Evolutionary conservation across 805 yeast genomes (phyloP).

Genomic region (Hanseniaspora vineae): DNA sequence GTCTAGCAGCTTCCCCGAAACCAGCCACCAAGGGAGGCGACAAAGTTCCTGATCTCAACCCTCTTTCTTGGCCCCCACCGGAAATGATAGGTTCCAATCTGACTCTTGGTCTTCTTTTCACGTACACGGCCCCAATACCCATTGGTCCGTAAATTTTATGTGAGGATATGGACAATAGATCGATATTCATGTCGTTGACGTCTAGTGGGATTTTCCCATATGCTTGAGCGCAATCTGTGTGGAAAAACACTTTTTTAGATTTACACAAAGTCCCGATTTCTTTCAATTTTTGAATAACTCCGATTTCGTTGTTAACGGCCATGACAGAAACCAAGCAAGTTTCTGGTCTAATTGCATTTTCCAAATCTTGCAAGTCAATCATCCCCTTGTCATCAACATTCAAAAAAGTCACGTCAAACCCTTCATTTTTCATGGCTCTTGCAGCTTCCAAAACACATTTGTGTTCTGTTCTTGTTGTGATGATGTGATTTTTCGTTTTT

Average conservation of each 20-base stretch:
- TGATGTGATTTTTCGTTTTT: slow-evolving; percentile 82
- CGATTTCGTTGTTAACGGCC: slow-evolving; percentile 98
- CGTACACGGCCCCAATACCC: slow-evolving; percentile 92
- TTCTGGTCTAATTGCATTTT: slow-evolving; percentile 76
- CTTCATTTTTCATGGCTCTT: slow-evolving; percentile 90
- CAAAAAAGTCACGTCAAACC: slow-evolving; percentile 88
- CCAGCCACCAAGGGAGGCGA: slow-evolving; percentile 96
- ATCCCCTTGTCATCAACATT: slow-evolving; percentile 76
- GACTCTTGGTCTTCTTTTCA: slow-evolving; percentile 96
- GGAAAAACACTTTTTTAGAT: slow-evolving; percentile 84
- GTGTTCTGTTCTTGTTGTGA: slow-evolving; percentile 95
- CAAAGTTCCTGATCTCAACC: slow-evolving; percentile 89
- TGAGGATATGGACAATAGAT: slow-evolving; percentile 83
- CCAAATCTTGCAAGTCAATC: slow-evolving; percentile 62
- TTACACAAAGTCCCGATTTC: slow-evolving; percentile 87
- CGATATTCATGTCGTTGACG: slow-evolving; percentile 88
- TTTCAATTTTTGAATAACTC: slow-evolving; percentile 90
- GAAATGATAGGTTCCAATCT: slow-evolving; percentile 88
- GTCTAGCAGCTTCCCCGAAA: slow-evolving; percentile 92
- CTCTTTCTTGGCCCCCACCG: slow-evolving; percentile 99
- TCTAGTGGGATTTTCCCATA: slow-evolving; percentile 88
- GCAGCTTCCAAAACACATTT: slow-evolving; percentile 98
- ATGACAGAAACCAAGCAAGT: slow-evolving; percentile 83
- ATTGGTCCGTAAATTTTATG: slow-evolving; percentile 97
- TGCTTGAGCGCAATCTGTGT: slow-evolving; percentile 96